Evolutionary conservation across 2,329 filamentous ascomycete genomes (phyloP), one percentile per base, ranked within the genome.

Genomic region (Zymoseptoria pseudotritici): DNA sequence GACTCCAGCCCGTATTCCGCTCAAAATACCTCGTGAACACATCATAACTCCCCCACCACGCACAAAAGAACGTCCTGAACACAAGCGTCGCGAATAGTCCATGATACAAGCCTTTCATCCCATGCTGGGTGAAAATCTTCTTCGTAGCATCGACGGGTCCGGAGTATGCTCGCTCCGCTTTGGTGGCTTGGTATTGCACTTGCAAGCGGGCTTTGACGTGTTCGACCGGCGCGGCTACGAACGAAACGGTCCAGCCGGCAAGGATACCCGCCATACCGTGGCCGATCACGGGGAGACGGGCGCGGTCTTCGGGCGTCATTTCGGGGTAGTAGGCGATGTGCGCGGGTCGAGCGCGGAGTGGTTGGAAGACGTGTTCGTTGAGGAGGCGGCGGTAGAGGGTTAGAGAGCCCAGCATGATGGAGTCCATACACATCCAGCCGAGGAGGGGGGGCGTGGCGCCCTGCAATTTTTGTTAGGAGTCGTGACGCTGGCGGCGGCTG

Each of bases 361-460:
- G 66, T 81, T 82, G 71, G 77, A 94, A 97, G 69, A 97, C 77
- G 67, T 91, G 83, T 70, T 94, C 87, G 64, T 89, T 87, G 17
- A 97, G 79, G 53, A 97, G 75, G 54, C 90, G 87, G 46, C 93
- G 89, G 78, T 97, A 97, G 55, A 96, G 83, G 22, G 89, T 96
- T 66, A 99, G 80, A 19, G 90, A 95, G 50, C 94, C 94, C 36
- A 97, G 83, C 92, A 97, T 96, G 78, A 88, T 74, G 58, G 82
- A 86, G 78, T 99, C 94, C 93, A 97, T 97, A 71, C 95, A 90
- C 89, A 97, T 96, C 94, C 94, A 97, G 68, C 94, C 94, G 56
- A 97, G 85, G 54, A 97, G 80, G 56, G 94, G 94, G 58, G 93
- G 93, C 26, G 89, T 90, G 17, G 65, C 65, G 9, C 65, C 65